These are phyloP conservation scores for Sporothrix curviconia DNA, from an alignment of 2,329 filamentous ascomycete species.

Conservation along the genomic window DNA sequence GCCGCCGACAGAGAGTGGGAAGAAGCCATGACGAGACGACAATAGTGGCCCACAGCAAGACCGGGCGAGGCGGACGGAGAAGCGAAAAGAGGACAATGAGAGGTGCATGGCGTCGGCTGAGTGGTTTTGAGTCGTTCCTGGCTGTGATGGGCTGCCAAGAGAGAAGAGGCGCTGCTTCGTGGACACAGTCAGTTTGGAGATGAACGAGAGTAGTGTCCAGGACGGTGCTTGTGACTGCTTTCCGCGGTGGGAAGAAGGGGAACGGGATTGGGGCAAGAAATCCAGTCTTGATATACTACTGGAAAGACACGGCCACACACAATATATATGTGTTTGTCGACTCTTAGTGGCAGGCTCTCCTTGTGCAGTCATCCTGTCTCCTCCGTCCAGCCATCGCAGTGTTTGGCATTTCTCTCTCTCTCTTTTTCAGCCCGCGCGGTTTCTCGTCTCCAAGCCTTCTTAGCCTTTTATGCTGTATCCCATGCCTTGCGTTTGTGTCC, in stretches of 20 bases:
- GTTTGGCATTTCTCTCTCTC: not conserved
- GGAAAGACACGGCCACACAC: no score
- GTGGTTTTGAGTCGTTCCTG: no score
- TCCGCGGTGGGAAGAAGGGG: not conserved
- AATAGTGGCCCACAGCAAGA: not conserved
- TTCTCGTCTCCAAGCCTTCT: not conserved
- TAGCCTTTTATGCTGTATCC: not conserved
- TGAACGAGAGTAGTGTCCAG: not conserved
- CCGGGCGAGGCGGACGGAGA: not conserved
- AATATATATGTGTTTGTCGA: no score
- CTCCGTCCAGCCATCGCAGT: not conserved
- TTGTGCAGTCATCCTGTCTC: no score
- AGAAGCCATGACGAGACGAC: not conserved
- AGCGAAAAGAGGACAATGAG: not conserved
- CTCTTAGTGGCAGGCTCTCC: no score
- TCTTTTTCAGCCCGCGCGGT: not conserved
- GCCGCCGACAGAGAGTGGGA: not conserved
- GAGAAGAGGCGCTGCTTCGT: not conserved
- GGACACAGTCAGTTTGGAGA: no score
- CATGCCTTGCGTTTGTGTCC: no score
- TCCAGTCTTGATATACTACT: no score
- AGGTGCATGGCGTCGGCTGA: not conserved
- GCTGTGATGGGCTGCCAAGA: no score
- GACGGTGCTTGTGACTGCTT: not conserved
- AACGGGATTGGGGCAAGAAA: no score